phyloP scores from a whole-genome alignment of 2,329 filamentous ascomycete genomes.

The Epichloe typhina region DNA sequence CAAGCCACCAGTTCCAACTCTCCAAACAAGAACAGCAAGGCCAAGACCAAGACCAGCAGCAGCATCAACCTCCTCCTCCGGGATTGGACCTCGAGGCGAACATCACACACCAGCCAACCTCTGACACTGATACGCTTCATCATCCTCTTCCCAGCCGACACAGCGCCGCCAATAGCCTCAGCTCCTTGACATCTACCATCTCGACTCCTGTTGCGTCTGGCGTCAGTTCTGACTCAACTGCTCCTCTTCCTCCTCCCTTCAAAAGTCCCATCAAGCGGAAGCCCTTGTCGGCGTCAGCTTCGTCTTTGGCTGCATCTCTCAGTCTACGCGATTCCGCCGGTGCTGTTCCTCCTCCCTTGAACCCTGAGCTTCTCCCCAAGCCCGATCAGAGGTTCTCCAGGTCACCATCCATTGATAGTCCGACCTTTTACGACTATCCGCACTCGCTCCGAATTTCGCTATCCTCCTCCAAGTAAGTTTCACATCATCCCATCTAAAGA shows the following conservation, averaged over 20 bases:
- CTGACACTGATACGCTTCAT: constrained; percentile 5
- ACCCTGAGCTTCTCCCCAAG: constrained; percentile 25
- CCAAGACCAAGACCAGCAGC: neutral
- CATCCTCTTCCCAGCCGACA: constrained; percentile 4
- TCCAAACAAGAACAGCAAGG: neutral
- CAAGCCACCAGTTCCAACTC: constrained; percentile 5
- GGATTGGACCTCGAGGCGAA: neutral
- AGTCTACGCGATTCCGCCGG: constrained; percentile 5
- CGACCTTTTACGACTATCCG: constrained; percentile 48
- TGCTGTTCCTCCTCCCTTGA: constrained; percentile 13
- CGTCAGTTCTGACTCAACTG: constrained; percentile 4
- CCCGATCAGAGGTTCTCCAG: constrained; percentile 43
- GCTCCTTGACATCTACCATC: constrained; percentile 2
- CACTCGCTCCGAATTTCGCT: constrained; percentile 10
- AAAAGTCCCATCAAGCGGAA: constrained; percentile 40
- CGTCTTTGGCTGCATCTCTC: constrained; percentile 31
- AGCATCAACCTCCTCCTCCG: neutral
- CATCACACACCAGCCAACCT: neutral
- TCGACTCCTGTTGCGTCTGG: constrained; percentile 3
- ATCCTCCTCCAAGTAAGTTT: constrained; percentile 16
- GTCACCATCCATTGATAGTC: constrained; percentile 44
- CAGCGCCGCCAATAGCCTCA: constrained; percentile 2
- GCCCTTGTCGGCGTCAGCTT: constrained; percentile 44
- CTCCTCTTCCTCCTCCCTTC: constrained; percentile 8
- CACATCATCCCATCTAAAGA: neutral